Evolutionary conservation across 306 rosid species (phyloP), one percentile per base, ranked within the genome.

Genomic region (Malus orientalis): DNA sequence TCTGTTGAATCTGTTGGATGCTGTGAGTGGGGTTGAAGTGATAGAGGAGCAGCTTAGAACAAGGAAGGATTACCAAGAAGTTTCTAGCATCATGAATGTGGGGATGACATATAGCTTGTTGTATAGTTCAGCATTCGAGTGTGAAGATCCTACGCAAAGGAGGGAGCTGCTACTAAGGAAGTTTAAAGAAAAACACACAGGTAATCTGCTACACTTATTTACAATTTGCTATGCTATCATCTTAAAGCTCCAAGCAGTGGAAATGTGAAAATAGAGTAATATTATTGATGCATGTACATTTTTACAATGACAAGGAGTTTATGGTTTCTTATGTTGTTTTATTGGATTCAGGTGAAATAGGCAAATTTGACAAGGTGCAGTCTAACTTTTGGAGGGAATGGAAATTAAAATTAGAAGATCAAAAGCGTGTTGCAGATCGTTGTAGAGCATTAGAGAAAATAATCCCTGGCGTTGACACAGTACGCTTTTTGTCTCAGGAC

Each of bases 351-450:
- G 99, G 90, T 61, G 97, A 91, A 80, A 74, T 86, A 53, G 85
- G 81, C 80, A 89, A 88, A 84, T 87, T 86, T 83, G 96, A 88
- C 82, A 81, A 85, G 83, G 97, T 75, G 69, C 97, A 92, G 76
- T 89, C 99, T 70, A 84, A 97, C 70, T 96, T 96, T 87, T 96
- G 99, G 99, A 90, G 92, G 79, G 97, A 90, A 79, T 95, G 99
- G 99, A 96, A 96, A 83, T 67, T 81, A 81, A 96, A 96, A 85
- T 83, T 92, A 80, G 98, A 96, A 74, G 93, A 92, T 84, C 93
- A 91, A 80, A 92, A 91, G 84, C 89, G 84, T 63, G 85, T 87
- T 47, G 85, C 99, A 36, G 99, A 96, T 83, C 87, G 81, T 53
- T 91, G 97, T 71, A 89, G 98, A 79, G 88, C 87, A 27, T 76